These are phyloP conservation scores for Termitomyces sp. DNA, from an alignment of 768 basidiomycete species.

Conservation along the genomic window DNA sequence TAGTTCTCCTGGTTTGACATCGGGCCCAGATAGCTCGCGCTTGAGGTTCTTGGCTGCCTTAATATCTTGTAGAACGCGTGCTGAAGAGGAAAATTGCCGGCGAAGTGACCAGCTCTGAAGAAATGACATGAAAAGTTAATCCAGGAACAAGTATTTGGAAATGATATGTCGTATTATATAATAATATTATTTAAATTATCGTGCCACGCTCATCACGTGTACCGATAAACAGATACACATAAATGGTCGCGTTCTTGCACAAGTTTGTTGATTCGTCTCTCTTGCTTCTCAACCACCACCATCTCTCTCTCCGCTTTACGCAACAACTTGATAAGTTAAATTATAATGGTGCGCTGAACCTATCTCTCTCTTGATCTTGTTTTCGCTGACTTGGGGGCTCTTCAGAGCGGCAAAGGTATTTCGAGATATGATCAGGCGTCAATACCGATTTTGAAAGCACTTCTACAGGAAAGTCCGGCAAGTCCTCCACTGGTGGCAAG, in stretches of 20 bases:
- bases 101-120: slow-evolving; percentile 14
- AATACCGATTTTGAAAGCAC: slow-evolving; percentile 5
- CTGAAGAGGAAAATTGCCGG: slow-evolving; percentile 15
- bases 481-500: slow-evolving; percentile 72
- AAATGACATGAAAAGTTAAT: slow-evolving; percentile 14
- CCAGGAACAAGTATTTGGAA: neutral
- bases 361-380: neutral
- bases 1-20: slow-evolving; percentile 20
- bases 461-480: slow-evolving; percentile 47
- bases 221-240: slow-evolving; percentile 28
- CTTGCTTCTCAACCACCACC: slow-evolving; percentile 35
- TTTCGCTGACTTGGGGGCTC: slow-evolving; percentile 1
- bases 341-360: slow-evolving; percentile 21
- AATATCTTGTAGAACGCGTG: slow-evolving; percentile 1
- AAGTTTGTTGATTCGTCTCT: slow-evolving; percentile 27
- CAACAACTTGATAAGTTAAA: slow-evolving; percentile 18
- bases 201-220: slow-evolving; percentile 25
- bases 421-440: neutral
- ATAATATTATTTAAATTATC: slow-evolving; percentile 4
- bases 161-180: slow-evolving; percentile 3
- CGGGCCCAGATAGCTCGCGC: slow-evolving; percentile 14
- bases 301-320: slow-evolving; percentile 18
- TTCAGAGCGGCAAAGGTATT: slow-evolving; percentile 38
- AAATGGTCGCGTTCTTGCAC: slow-evolving; percentile 38
- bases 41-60: neutral